phyloP scores from a whole-genome alignment of 2,329 filamentous ascomycete species.

The Microcyclosporella mali region DNA sequence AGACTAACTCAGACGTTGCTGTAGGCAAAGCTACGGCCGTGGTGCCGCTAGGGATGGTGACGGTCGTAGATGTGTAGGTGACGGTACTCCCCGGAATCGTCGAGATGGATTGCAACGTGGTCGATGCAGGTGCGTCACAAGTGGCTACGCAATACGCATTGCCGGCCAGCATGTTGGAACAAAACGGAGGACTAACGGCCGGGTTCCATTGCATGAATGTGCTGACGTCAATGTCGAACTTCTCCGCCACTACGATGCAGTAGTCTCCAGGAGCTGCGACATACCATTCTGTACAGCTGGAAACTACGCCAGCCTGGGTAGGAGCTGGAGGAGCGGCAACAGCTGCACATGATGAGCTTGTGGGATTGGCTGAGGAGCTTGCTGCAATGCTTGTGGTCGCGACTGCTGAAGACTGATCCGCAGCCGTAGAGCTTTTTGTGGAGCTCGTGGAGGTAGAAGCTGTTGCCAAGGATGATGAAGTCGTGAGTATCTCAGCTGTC shows the following conservation, averaged over 20 bases:
- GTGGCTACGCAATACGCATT: slow-evolving; percentile 25
- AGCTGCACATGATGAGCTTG: slow-evolving; percentile 1
- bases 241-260: slow-evolving; percentile 18
- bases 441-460: neutral
- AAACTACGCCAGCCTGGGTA: slow-evolving; percentile 20
- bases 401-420: too few species aligned
- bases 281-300: slow-evolving; percentile 24
- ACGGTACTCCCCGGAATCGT: neutral
- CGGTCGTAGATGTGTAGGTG: neutral
- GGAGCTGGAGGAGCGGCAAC: slow-evolving; percentile 16
- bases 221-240: slow-evolving; percentile 14
- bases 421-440: too few species aligned
- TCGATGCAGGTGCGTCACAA: slow-evolving; percentile 6
- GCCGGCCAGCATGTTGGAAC: slow-evolving; percentile 17
- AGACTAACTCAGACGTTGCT: neutral
- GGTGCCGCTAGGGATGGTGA: neutral
- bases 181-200: slow-evolving; percentile 18
- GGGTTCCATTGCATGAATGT: slow-evolving; percentile 26
- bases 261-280: slow-evolving; percentile 20
- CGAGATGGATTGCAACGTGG: neutral
- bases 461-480: neutral
- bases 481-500: neutral
- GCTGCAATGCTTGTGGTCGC: slow-evolving; percentile 5
- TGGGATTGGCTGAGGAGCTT: neutral
- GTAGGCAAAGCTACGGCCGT: neutral